Evolutionary conservation across 768 basidiomycete genomes (phyloP).

Genomic region (Pisolithus tinctorius): DNA sequence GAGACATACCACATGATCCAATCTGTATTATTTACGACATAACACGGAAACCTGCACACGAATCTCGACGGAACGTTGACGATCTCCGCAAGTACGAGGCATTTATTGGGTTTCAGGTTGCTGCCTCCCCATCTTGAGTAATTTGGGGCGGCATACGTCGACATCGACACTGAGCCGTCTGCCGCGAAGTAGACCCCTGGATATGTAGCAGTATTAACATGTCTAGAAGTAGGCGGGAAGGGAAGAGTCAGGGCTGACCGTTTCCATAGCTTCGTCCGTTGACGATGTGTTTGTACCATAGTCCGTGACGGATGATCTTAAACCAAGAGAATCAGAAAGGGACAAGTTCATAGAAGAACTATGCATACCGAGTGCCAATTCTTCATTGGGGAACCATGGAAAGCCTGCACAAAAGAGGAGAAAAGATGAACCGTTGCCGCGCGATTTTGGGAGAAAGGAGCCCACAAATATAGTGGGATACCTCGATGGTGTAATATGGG

Average conservation of each 20-base stretch:
- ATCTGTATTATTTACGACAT: constrained; percentile 55
- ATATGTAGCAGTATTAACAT: neutral
- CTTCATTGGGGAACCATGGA: constrained; percentile 56
- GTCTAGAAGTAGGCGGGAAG: constrained; percentile 20
- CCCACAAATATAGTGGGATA: constrained; percentile 23
- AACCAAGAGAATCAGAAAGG: constrained; percentile 10
- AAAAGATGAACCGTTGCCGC: neutral
- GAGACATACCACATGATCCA: constrained; percentile 61
- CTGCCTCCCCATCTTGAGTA: constrained; percentile 47
- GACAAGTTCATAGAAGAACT: constrained; percentile 6
- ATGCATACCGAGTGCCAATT: constrained; percentile 65
- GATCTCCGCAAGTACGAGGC: constrained; percentile 58
- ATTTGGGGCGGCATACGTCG: constrained; percentile 31
- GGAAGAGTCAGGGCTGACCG: constrained; percentile 30
- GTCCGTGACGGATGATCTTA: constrained; percentile 66
- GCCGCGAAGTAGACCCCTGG: constrained; percentile 64
- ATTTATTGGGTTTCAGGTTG: constrained; percentile 36
- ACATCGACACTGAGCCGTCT: constrained; percentile 45
- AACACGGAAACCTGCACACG: constrained; percentile 31
- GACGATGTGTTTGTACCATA: constrained; percentile 51
- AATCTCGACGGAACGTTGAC: constrained; percentile 56
- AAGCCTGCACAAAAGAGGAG: constrained; percentile 38
- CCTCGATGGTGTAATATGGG: constrained; percentile 30
- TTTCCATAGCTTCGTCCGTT: constrained; percentile 62
- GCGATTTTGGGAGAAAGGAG: neutral